Evolutionary conservation across 768 basidiomycete genomes (phyloP).

Genomic region (Amanita thiersii): DNA sequence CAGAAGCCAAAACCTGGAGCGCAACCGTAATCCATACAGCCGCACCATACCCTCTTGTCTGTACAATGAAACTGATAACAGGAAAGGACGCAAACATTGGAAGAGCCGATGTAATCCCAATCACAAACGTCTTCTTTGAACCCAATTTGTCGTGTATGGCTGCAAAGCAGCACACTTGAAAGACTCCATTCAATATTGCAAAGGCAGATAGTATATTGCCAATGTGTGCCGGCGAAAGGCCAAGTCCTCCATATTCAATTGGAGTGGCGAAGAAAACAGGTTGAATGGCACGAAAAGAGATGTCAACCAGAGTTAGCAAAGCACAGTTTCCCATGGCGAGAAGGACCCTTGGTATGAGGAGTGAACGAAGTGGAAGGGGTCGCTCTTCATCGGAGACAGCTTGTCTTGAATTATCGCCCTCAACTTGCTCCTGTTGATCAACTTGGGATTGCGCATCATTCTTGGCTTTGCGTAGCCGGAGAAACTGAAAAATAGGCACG

Average conservation of each 20-base stretch:
- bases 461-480: not conserved
- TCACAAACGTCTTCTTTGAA: constrained; percentile 38
- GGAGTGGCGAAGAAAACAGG: constrained; percentile 65
- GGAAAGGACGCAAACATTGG: constrained; percentile 42
- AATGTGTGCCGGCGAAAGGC: constrained; percentile 50
- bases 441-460: not conserved
- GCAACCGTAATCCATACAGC: constrained; percentile 28
- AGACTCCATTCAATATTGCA: constrained; percentile 44
- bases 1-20: constrained; percentile 27
- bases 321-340: constrained; percentile 48
- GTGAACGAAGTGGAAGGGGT: constrained; percentile 31
- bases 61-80: constrained; percentile 35
- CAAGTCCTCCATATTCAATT: constrained; percentile 52
- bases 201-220: constrained; percentile 45
- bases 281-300: constrained; percentile 47
- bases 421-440: not conserved
- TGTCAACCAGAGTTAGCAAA: constrained; percentile 45
- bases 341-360: constrained; percentile 39
- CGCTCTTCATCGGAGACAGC: not conserved
- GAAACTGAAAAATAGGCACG: not conserved
- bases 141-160: constrained; percentile 38
- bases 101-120: constrained; percentile 30
- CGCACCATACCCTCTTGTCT: constrained; percentile 24
- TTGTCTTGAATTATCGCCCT: not conserved
- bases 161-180: constrained; percentile 50